Evolutionary conservation across 257 asterid species (phyloP), one percentile per base, ranked within the genome.

Genomic region (Solanum chilense): DNA sequence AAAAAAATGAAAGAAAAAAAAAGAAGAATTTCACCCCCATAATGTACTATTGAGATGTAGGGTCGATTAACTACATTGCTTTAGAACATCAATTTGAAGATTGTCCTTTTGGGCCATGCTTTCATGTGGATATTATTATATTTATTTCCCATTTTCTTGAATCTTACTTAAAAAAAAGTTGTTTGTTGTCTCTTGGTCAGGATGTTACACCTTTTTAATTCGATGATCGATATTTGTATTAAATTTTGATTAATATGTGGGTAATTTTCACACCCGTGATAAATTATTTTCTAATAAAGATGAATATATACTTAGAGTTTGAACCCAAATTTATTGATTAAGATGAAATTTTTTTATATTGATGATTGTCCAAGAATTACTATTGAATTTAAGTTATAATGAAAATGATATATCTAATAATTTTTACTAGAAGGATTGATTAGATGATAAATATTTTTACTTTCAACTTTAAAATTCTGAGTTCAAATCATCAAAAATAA

Each of bases 51-150:
- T 45, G 10, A 27, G 68, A 47, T 27, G 68, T 47, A 47, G 66
- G 68, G 84, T 27, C 42, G 6, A 18, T 80, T 47, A 18, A 47
- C 12, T 29, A 70, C 33, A 70, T 66, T 66, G 64, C 77, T 66
- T 39, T 84, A n/a, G 64, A 45, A 27, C 49, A 62, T 42, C 35
- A 39, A 37, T 62, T 84, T 70, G 75, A 25, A 84, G 80, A 42
- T 60, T 29, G 80, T 42, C 58, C 12, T 41, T 18, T 66, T 27
- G 80, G 66, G 44, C 87, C 87, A 84, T 45, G 14, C 33, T 27
- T 66, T 68, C 87, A 84, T 41, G 87, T 84, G 87, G 66, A 66
- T 66, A 84, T 84, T 5, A 68, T 39, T 31, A 39, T 84, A 5
- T 37, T 84, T 25, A 3, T 66, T 66, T 60, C 23, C 25, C 42